Conservation (phyloP, 306 rosid species). For the Begonia peltatifolia region DNA sequence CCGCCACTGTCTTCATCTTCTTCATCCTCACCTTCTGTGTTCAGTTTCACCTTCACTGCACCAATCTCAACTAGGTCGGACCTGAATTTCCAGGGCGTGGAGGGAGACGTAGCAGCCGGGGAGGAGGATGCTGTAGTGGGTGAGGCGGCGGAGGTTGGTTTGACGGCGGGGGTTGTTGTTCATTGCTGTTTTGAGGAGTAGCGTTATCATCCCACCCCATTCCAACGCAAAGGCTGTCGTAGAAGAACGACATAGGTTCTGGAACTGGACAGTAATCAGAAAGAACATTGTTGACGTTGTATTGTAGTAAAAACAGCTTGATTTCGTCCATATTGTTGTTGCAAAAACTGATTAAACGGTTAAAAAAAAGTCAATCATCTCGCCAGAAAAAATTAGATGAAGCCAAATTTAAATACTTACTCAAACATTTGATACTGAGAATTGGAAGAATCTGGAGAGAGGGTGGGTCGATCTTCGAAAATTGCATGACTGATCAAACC, state of each 20-base stretch:
- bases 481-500: conserved; percentile 56
- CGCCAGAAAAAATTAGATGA: neutral
- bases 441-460: conserved; percentile 10
- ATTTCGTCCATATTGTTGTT: conserved; percentile 25
- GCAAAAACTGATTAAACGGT: conserved; percentile 29
- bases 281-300: conserved; percentile 22
- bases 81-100: conserved; percentile 1
- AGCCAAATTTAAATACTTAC: conserved; percentile 16
- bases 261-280: conserved; percentile 27
- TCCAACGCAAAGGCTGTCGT: conserved; percentile 55
- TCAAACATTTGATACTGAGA: conserved; percentile 30
- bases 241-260: conserved; percentile 43
- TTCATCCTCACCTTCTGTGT: too few species aligned
- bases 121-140: neutral
- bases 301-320: conserved; percentile 24
- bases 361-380: neutral
- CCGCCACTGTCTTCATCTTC: too few species aligned
- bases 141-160: neutral
- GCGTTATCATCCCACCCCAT: conserved; percentile 28
- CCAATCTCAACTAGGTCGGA: too few species aligned
- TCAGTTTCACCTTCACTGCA: too few species aligned
- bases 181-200: neutral
- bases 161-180: neutral
- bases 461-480: conserved; percentile 7
- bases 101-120: neutral